Evolutionary conservation across 2,329 filamentous ascomycete genomes (phyloP), one percentile per base, ranked within the genome.

Genomic region (Decorospora gaudefroyi): DNA sequence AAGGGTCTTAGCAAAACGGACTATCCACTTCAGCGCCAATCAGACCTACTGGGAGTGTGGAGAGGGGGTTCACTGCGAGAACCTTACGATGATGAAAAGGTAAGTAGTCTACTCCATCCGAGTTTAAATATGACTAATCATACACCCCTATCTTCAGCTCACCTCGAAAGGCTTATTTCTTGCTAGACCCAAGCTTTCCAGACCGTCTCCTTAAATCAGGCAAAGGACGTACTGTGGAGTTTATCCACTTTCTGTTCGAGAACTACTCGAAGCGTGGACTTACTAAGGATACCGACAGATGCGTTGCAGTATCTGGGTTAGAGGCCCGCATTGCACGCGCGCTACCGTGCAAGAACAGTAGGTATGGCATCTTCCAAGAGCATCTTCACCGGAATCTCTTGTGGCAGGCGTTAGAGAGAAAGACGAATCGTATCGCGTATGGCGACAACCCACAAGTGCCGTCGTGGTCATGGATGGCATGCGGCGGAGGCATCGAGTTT

Each of bases 41-140:
- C 53, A 59, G 23, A 31, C 39, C 4, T 57, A 53, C 29, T 57
- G 29, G 41, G 51, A 57, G 35, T 57, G 53, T 27, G 51, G 51
- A 1, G 32, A 45, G 18, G 50, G 55, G 6, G 36, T 56, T 4
- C 45, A 42, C 31, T 55, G 50, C 34, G 51, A 57, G 33, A 56
- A 35, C 11, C 29, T 56, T 29, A 49, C 41, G 3, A 48, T n/a
- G 8, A 22, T 56, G 22, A 23, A 49, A 35, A 52, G 46, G 53
- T 53, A 55, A 35, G 53, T n/a, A n/a, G n/a, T n/a, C n/a, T n/a
- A 19, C 19, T 21, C 50, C 16, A 13, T 26, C 16, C 29, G 38
- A 8, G 34, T 30, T 40, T 5, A 46, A 18, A 18, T 27, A 44
- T 30, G n/a, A 13, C n/a, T n/a, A n/a, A n/a, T n/a, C n/a, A 22